Base-by-base conservation (phyloP, 2,329 filamentous ascomycete species). In the Emergomyces pasteurianus region DNA sequence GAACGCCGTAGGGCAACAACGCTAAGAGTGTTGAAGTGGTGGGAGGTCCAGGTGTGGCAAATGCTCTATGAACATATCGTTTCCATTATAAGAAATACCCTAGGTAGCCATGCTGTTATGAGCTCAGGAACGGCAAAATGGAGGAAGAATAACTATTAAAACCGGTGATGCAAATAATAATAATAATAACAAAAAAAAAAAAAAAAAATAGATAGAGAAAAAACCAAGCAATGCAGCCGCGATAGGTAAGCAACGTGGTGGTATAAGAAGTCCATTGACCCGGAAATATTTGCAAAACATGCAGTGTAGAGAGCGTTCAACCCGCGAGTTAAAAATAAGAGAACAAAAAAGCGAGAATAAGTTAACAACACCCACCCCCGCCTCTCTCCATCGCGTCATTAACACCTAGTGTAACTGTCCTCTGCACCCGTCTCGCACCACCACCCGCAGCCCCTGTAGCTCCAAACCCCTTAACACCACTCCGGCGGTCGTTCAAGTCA, bases 401-500 rank as follows among this genome's bases (percentile, higher is more conserved):
- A 67, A 79, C 67, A 7, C 75, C 76, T 58, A 79, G 64, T 42
- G 76, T 77, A 52, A 79, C 73, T 5, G 75, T 78, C 61, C 72
- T 72, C 21, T 74, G 73, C 16, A 70, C 62, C 26, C 60, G 55
- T 18, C 55, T 59, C 36, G 69, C 72, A 6, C 66, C 68, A 59
- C 69, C 72, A 55, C 69, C 66, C 43, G 65, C 64, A 50, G 73
- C 73, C 5, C 70, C 71, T 5, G 75, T 75, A 31, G 73, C 73
- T 26, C 75, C 77, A 64, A 74, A 79, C 18, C 73, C 86, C 75
- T 96, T 97, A 63, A 99, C 92, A 31, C 94, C 94, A 63, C 88
- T 92, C 71, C 92, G 83, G 70, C 92, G 83, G 74, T 97, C 92
- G 71, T 96, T 95, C 67, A 97, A 78, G 75, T 99, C 92, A 73